phyloP scores from a whole-genome alignment of 228 moss, liverwort and hornwort genomes.

The Sphagnum magellanicum region DNA sequence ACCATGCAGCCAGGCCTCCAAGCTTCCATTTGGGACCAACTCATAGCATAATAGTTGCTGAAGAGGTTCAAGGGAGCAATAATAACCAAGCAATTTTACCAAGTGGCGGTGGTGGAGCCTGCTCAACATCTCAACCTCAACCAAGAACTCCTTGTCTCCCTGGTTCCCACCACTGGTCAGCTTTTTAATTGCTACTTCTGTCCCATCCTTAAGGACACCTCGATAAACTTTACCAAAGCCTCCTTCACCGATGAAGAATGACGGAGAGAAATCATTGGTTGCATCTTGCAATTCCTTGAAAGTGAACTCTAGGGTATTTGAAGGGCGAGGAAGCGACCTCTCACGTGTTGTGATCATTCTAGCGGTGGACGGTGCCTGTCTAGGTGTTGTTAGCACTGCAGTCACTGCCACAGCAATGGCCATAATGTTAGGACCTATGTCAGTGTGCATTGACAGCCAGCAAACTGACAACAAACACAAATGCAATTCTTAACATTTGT shows the following conservation, averaged over 20 bases:
- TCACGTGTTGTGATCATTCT: slow-evolving; percentile 57
- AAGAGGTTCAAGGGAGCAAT: slow-evolving; percentile 68
- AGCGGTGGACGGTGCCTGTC: slow-evolving; percentile 40
- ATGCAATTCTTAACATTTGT: too few species aligned
- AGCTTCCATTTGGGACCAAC: slow-evolving; percentile 90
- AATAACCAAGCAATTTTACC: slow-evolving; percentile 89
- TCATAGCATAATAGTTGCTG: slow-evolving; percentile 89
- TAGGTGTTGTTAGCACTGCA: slow-evolving; percentile 43
- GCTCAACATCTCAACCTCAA: slow-evolving; percentile 98
- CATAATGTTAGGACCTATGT: slow-evolving; percentile 7
- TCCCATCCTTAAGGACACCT: slow-evolving; percentile 83
- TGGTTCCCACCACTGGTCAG: slow-evolving; percentile 90
- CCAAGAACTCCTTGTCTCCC: slow-evolving; percentile 90
- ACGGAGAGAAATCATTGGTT: slow-evolving; percentile 73
- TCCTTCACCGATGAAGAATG: slow-evolving; percentile 81
- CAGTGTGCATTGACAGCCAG: too few species aligned
- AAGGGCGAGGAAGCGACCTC: slow-evolving; percentile 58
- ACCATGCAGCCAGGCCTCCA: slow-evolving; percentile 97
- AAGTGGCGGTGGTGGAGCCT: slow-evolving; percentile 91
- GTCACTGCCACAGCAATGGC: slow-evolving; percentile 42
- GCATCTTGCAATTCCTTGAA: slow-evolving; percentile 84
- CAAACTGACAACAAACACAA: too few species aligned
- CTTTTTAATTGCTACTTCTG: slow-evolving; percentile 90
- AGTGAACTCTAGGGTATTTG: slow-evolving; percentile 69
- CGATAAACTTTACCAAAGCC: slow-evolving; percentile 89